Percentiles rank a stretch among this genome's conserved stretches.
Conservation (phyloP, 225 moss, liverwort and hornwort species). For the Polytrichum formosum region DNA sequence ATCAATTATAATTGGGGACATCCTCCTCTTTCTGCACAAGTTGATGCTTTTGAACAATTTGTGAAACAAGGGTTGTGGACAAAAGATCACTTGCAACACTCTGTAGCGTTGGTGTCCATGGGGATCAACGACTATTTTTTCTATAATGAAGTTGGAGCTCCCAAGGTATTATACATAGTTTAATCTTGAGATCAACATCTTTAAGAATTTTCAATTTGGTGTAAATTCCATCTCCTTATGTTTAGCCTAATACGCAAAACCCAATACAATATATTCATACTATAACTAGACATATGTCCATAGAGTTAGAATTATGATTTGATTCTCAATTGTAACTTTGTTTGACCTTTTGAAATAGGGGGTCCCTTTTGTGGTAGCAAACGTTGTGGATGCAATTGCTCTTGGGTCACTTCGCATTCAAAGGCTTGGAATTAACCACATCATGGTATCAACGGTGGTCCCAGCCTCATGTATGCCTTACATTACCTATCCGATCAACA, state of each 20-base stretch:
- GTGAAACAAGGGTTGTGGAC: slow-evolving; percentile 33
- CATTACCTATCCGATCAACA: slow-evolving; percentile 37
- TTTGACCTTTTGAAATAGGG: slow-evolving; percentile 10
- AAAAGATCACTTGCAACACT: slow-evolving; percentile 25
- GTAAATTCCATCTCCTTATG: no score
- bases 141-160: slow-evolving; percentile 24
- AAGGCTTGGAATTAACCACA: slow-evolving; percentile 35
- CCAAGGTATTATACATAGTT: slow-evolving; percentile 15
- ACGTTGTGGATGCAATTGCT: slow-evolving; percentile 44
- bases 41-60: slow-evolving; percentile 42
- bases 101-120: slow-evolving; percentile 43
- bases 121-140: slow-evolving; percentile 49
- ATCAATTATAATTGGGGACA: slow-evolving; percentile 29
- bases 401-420: slow-evolving; percentile 33
- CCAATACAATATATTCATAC: no score
- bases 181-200: no score
- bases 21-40: slow-evolving; percentile 30
- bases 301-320: no score
- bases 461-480: slow-evolving; percentile 49
- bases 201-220: no score
- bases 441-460: slow-evolving; percentile 42
- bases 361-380: slow-evolving; percentile 18
- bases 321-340: no score
- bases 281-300: no score
- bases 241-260: no score